Percentiles rank a stretch among this genome's conserved stretches.
These are phyloP conservation scores for Capillidium rhysosporum DNA, from an alignment of 371 early-diverging fungal genomes.

Conservation along the genomic window DNA sequence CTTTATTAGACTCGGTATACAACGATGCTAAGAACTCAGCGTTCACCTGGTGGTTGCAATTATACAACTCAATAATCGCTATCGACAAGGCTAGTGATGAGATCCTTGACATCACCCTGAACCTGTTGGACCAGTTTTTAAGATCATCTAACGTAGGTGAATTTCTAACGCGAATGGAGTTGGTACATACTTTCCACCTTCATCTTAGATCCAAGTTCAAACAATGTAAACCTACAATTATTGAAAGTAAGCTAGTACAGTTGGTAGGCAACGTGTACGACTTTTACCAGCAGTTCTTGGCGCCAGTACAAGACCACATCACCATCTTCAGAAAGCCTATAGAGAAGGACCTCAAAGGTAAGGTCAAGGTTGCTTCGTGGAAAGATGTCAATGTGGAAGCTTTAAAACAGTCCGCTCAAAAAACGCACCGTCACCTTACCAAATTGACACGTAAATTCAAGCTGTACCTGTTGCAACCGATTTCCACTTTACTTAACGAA, in stretches of 20 bases:
- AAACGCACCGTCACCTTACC: constrained; percentile 73
- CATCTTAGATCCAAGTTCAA: constrained; percentile 27
- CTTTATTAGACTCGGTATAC: constrained; percentile 63
- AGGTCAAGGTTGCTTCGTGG: constrained; percentile 89
- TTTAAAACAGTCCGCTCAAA: constrained; percentile 67
- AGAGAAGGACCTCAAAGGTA: constrained; percentile 72
- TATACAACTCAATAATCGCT: constrained; percentile 33
- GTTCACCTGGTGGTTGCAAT: constrained; percentile 73
- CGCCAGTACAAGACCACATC: constrained; percentile 27
- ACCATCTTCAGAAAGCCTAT: constrained; percentile 46
- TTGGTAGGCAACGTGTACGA: constrained; percentile 25
- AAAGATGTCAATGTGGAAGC: constrained; percentile 93
- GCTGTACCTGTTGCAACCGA: constrained; percentile 41
- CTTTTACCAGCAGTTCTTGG: constrained; percentile 63
- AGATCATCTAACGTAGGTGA: constrained; percentile 66
- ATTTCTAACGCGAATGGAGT: constrained; percentile 49
- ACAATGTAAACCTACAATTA: constrained; percentile 5
- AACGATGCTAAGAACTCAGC: constrained; percentile 35
- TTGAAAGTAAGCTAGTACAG: constrained; percentile 10
- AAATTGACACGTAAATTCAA: constrained; percentile 79
- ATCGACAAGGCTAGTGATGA: constrained; percentile 13
- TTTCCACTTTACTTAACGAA: constrained; percentile 13
- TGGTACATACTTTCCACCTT: constrained; percentile 47
- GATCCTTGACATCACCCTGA: constrained; percentile 8
- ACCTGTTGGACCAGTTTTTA: constrained; percentile 31